Percentiles rank a stretch among this genome's conserved stretches.
These are phyloP conservation scores for Blastobotrys americana DNA, from an alignment of 805 yeast species.

Conservation along the genomic window DNA sequence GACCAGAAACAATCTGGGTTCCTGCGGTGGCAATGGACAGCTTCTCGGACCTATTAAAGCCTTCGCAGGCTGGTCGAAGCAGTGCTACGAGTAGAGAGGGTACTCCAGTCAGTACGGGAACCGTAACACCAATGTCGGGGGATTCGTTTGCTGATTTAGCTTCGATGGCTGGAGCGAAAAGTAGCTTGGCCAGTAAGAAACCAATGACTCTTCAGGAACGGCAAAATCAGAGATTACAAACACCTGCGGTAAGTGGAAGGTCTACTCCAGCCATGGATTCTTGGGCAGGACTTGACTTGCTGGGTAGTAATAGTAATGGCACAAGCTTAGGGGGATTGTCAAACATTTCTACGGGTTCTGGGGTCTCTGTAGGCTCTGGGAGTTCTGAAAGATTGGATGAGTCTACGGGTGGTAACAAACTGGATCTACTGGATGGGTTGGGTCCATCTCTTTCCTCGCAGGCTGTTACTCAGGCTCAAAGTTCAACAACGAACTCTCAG, in stretches of 20 bases:
- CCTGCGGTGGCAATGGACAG: constrained; percentile 11
- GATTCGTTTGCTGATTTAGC: constrained; percentile 27
- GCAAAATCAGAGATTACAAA: constrained; percentile 14
- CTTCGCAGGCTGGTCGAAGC: not conserved
- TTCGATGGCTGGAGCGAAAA: constrained; percentile 17
- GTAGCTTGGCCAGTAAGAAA: constrained; percentile 14
- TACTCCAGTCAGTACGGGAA: constrained; percentile 1
- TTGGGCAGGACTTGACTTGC: constrained; percentile 27
- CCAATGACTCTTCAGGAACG: constrained; percentile 29
- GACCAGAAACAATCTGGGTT: not conserved
- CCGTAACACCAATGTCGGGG: constrained; percentile 11
- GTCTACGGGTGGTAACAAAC: not conserved
- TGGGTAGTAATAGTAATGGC: constrained; percentile 10
- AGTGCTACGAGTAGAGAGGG: not conserved
- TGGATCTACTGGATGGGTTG: constrained; percentile 2
- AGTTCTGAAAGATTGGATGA: not conserved
- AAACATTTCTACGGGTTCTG: not conserved
- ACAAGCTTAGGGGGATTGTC: not conserved
- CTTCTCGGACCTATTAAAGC: constrained; percentile 10
- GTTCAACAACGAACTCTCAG: not conserved
- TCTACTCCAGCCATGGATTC: constrained; percentile 10
- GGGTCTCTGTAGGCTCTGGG: not conserved
- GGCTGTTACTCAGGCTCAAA: not conserved
- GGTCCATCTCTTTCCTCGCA: not conserved
- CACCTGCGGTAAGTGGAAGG: constrained; percentile 4